A percentile compares a stretch with the other conserved stretches of the same genome.
These are phyloP conservation scores for Ganoderma resinaceum DNA, from an alignment of 1,284 basidiomycete species.

Conservation along the genomic window DNA sequence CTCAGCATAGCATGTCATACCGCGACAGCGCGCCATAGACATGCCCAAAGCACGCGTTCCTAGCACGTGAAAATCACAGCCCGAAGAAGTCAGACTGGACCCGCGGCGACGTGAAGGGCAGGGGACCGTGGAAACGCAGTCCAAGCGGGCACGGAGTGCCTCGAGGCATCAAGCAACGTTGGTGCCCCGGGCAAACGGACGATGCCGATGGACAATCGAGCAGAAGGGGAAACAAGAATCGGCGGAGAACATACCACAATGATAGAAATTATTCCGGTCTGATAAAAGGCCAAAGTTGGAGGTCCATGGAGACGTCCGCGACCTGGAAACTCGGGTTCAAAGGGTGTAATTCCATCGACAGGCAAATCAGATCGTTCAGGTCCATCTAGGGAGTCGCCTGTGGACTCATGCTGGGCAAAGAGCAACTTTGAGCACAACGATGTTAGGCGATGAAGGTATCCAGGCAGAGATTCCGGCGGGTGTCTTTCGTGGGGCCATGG, in stretches of 20 bases:
- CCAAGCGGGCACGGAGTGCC: background rate
- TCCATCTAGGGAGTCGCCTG: background rate
- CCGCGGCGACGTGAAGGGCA: background rate
- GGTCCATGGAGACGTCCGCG: background rate
- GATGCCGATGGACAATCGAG: background rate
- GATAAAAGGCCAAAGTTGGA: background rate
- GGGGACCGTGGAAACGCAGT: background rate
- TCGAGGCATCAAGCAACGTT: background rate
- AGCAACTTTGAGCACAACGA: background rate
- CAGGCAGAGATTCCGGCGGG: background rate
- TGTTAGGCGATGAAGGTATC: background rate
- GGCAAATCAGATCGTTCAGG: background rate
- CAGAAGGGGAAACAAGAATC: background rate
- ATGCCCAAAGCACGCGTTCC: background rate
- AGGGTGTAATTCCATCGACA: background rate
- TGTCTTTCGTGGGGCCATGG: background rate
- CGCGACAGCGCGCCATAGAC: background rate
- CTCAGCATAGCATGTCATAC: conserved; percentile 1
- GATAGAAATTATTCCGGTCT: background rate
- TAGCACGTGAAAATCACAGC: background rate
- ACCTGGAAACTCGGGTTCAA: background rate
- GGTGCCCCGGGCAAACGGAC: background rate
- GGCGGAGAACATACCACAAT: background rate
- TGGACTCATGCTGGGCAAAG: background rate
- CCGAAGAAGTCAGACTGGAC: background rate